phyloP scores from a whole-genome alignment of 2,329 filamentous ascomycete species.

The Botryotinia narcissicola region DNA sequence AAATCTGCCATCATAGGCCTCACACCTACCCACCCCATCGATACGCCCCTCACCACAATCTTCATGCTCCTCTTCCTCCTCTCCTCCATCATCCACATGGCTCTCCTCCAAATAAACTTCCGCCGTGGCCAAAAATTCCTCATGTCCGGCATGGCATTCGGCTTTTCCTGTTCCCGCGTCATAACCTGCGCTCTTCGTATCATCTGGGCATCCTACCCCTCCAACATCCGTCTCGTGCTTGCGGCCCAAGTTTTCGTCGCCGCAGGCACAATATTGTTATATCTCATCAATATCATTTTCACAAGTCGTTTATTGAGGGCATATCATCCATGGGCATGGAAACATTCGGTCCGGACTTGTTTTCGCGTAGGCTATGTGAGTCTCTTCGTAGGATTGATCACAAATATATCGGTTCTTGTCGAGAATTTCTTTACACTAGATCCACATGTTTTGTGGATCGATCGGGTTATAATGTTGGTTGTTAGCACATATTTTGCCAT shows the following conservation, averaged over 20 bases:
- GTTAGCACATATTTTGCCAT: conserved; percentile 56
- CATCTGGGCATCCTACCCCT: conserved; percentile 40
- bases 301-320: conserved; percentile 71
- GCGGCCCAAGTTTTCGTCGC: conserved; percentile 20
- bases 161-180: conserved; percentile 56
- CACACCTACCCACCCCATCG: conserved; percentile 54
- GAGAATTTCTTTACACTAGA: conserved; percentile 14
- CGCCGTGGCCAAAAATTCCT: conserved; percentile 53
- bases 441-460: conserved; percentile 64
- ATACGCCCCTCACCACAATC: conserved; percentile 63
- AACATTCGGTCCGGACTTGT: conserved; percentile 41
- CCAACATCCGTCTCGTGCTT: conserved; percentile 4
- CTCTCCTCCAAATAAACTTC: conserved; percentile 44
- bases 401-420: conserved; percentile 46
- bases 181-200: conserved; percentile 47
- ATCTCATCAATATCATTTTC: conserved; percentile 74
- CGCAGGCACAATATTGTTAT: conserved; percentile 61
- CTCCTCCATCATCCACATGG: conserved; percentile 57
- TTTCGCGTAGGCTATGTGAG: conserved; percentile 52
- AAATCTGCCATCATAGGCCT: conserved; percentile 54
- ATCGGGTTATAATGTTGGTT: conserved; percentile 39
- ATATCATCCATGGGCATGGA: conserved; percentile 69
- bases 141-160: conserved; percentile 56
- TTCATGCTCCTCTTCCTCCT: conserved; percentile 58
- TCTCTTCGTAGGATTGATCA: conserved; percentile 63